Base-by-base conservation (phyloP, 805 yeast genomes). In the Sporopachydermia quercuum region DNA sequence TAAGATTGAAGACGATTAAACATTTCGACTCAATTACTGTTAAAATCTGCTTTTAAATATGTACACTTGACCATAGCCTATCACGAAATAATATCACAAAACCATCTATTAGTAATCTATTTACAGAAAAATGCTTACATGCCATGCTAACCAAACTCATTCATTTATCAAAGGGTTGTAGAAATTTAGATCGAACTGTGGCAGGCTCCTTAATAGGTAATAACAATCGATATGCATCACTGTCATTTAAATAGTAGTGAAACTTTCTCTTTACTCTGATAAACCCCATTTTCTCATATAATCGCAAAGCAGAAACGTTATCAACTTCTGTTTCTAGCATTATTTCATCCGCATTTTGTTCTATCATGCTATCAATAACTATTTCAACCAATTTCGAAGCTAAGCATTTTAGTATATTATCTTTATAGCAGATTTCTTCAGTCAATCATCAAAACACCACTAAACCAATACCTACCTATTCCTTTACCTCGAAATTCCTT, bases 1-100 rank as follows among this genome's bases (percentile, higher is more conserved):
- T 44, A 89, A 91, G 71, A 85, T 91, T 58, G 95, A 82, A 48
- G 97, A 87, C 47, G 94, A 83, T 47, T 91, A 82, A 48, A 74
- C 64, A 55, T 19, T 39, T 38, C n/a, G n/a, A n/a, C n/a, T n/a
- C n/a, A 40, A 35, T 37, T 18, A n/a, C n/a, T n/a, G n/a, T n/a
- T n/a, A n/a, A n/a, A 16, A 17, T 30, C 15, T 16, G 15, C 15
- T 15, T 18, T 8, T 39, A 15, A 6, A 3, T 39, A 4, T n/a
- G 5, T 30, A 16, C 16, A 5, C 13, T 33, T 15, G 19, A 15
- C 16, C 15, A 4, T 39, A 6, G n/a, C n/a, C n/a, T n/a, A n/a
- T n/a, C n/a, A n/a, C n/a, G n/a, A n/a, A n/a, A n/a, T n/a, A n/a
- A n/a, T n/a, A n/a, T n/a, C n/a, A n/a, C n/a, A n/a, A n/a, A n/a